These are phyloP conservation scores for Colletotrichum camelliae DNA, from an alignment of 2,329 filamentous ascomycete genomes.

Conservation along the genomic window DNA sequence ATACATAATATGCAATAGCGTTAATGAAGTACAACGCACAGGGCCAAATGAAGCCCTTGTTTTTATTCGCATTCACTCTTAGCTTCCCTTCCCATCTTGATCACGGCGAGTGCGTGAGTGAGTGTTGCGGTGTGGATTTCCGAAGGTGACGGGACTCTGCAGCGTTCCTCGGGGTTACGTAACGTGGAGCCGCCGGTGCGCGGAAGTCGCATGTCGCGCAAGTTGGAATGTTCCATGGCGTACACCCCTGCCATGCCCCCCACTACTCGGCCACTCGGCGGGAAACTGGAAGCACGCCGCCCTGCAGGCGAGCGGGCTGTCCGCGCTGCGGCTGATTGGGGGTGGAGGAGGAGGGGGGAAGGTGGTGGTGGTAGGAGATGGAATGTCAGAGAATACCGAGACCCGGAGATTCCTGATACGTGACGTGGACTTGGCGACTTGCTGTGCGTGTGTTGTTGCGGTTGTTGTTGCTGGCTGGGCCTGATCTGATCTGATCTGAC, in stretches of 20 bases:
- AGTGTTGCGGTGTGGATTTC: neutral
- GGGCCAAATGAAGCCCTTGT: neutral
- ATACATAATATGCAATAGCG: constrained; percentile 15
- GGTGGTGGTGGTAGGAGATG: neutral
- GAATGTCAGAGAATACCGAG: constrained; percentile 11
- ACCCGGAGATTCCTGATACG: constrained; percentile 18
- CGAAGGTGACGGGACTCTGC: neutral
- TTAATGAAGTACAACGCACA: constrained; percentile 9
- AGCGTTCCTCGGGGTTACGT: neutral
- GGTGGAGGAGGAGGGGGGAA: neutral
- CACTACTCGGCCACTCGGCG: neutral
- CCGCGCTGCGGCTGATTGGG: neutral
- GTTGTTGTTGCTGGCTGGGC: neutral
- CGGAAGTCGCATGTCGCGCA: neutral
- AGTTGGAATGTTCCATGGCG: constrained; percentile 5
- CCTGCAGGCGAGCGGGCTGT: neutral
- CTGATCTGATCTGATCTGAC: neutral
- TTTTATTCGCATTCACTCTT: neutral
- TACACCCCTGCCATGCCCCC: neutral
- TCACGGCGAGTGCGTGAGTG: neutral
- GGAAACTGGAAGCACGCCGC: neutral
- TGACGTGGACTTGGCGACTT: neutral
- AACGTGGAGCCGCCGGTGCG: neutral
- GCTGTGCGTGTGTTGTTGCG: neutral
- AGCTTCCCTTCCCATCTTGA: neutral